Conservation (phyloP, 2,329 filamentous ascomycete genomes). For the Elsinoe perseae region DNA sequence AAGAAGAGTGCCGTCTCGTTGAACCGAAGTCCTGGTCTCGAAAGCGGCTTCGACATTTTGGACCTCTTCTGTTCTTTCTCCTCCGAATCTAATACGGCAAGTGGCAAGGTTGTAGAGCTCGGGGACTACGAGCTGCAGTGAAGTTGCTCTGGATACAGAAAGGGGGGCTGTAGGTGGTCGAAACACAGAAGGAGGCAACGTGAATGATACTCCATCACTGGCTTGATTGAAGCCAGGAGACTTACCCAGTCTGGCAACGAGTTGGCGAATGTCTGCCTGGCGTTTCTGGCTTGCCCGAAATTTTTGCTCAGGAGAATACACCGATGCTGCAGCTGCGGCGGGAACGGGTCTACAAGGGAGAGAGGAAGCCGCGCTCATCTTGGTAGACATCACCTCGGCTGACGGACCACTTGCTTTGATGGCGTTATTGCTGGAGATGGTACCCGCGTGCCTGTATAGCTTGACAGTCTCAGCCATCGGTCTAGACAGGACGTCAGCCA, state of each 20-base stretch:
- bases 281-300: conserved; percentile 55
- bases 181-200: conserved; percentile 59
- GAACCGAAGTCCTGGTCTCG: conserved; percentile 47
- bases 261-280: conserved; percentile 59
- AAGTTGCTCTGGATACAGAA: conserved; percentile 58
- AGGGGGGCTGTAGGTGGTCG: conserved; percentile 62
- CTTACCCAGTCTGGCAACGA: conserved; percentile 67
- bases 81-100: conserved; percentile 58
- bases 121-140: conserved; percentile 61
- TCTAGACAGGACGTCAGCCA: conserved; percentile 62
- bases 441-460: conserved; percentile 37
- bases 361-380: background rate
- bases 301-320: conserved; percentile 53
- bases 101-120: conserved; percentile 63
- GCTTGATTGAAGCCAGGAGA: conserved; percentile 60
- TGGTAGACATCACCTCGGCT: background rate
- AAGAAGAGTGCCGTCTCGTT: conserved; percentile 57
- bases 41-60: conserved; percentile 54
- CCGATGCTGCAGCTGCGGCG: background rate
- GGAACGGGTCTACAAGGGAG: background rate
- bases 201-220: conserved; percentile 61
- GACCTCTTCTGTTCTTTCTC: conserved; percentile 25
- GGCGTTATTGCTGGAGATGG: background rate
- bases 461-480: conserved; percentile 67
- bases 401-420: background rate